These are phyloP conservation scores for Mortierella sp. DNA, from an alignment of 371 early-diverging fungal species.

Conservation along the genomic window DNA sequence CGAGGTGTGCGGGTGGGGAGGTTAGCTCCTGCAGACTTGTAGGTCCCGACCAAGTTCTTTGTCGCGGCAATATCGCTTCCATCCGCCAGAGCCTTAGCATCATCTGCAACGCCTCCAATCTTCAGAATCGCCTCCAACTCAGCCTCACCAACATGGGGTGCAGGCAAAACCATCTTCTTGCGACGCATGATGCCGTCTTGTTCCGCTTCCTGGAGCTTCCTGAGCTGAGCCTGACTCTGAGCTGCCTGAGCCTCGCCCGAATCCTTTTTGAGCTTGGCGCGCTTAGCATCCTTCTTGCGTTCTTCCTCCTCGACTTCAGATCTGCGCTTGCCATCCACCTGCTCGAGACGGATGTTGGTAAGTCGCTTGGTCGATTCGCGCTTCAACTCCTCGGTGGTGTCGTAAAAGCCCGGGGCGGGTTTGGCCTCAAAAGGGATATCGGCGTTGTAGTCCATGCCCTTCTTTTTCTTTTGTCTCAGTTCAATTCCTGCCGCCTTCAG, in stretches of 20 bases:
- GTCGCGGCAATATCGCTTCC: conserved; percentile 73
- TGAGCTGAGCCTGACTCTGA: conserved; percentile 64
- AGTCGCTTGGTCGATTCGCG: conserved; percentile 71
- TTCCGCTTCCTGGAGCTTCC: conserved; percentile 78
- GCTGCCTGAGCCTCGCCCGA: conserved; percentile 65
- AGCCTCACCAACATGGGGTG: conserved; percentile 92
- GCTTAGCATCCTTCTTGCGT: conserved; percentile 84
- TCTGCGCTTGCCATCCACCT: conserved; percentile 86
- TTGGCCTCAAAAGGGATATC: conserved; percentile 95
- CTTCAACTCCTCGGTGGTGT: conserved; percentile 87
- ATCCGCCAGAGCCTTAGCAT: conserved; percentile 80
- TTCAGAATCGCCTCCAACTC: conserved; percentile 95
- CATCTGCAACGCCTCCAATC: conserved; percentile 87
- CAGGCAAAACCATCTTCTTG: conserved; percentile 85
- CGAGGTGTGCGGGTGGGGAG: conserved; percentile 76
- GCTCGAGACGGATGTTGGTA: conserved; percentile 76
- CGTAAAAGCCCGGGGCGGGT: conserved; percentile 93
- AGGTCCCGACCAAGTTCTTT: conserved; percentile 78
- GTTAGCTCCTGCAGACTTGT: conserved; percentile 70
- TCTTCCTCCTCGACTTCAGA: conserved; percentile 79
- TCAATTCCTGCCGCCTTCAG: conserved; percentile 97
- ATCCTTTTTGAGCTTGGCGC: conserved; percentile 75
- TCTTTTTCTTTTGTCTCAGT: conserved; percentile 70
- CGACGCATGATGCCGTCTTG: conserved; percentile 76
- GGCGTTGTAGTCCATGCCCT: conserved; percentile 94